Conservation (phyloP, 768 basidiomycete genomes). For the Boletus barrowsii region DNA sequence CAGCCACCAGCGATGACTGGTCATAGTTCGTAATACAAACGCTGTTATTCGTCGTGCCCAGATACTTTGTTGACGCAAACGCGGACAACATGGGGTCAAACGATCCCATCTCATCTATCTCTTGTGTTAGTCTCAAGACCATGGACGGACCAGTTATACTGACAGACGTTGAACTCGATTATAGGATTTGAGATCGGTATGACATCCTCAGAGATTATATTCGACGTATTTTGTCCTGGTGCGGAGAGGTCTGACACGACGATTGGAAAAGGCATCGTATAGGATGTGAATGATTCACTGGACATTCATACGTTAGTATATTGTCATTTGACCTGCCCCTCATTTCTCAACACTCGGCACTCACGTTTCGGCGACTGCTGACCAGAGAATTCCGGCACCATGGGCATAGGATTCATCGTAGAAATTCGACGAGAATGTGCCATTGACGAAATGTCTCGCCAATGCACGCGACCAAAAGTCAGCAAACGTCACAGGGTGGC, state of each 20-base stretch:
- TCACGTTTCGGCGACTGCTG: constrained; percentile 32
- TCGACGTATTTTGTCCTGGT: constrained; percentile 24
- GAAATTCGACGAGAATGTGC: constrained; percentile 33
- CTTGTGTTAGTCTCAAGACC: not conserved
- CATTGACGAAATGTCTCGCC: constrained; percentile 39
- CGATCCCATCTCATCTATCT: constrained; percentile 39
- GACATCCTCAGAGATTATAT: constrained; percentile 16
- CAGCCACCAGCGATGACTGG: constrained; percentile 36
- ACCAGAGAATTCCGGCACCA: constrained; percentile 36
- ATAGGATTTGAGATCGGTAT: constrained; percentile 33
- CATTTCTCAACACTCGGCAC: constrained; percentile 11
- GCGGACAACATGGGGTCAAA: constrained; percentile 44
- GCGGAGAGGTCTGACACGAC: constrained; percentile 29
- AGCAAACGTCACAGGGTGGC: constrained; percentile 30
- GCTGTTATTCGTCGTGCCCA: constrained; percentile 38
- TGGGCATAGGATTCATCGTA: constrained; percentile 29
- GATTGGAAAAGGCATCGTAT: constrained; percentile 41
- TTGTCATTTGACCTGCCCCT: not conserved
- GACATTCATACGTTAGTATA: not conserved
- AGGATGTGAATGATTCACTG: constrained; percentile 33
- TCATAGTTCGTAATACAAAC: constrained; percentile 36
- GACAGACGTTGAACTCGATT: constrained; percentile 36
- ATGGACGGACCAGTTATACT: constrained; percentile 2
- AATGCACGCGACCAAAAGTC: constrained; percentile 29
- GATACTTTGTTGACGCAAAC: constrained; percentile 43